phyloP scores from a whole-genome alignment of 176 grass and related monocot species.

The Triticum aestivum region IWGSC_CS_RefSeq_v2.1 NC_057814.1:490720149-490720648 shows the following conservation, averaged over 20 bases:
- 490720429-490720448: not conserved
- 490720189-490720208: not conserved
- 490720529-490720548: slow-evolving; percentile 50
- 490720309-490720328: not conserved
- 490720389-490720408: not conserved
- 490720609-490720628: slow-evolving; percentile 49
- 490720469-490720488: slow-evolving; percentile 60
- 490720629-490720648: slow-evolving; percentile 43
- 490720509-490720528: slow-evolving; percentile 68
- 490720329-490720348: not conserved
- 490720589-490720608: slow-evolving; percentile 42
- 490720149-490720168: not conserved
- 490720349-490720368: slow-evolving; percentile 1
- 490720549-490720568: slow-evolving; percentile 40
- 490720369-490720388: not conserved
- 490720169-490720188: not conserved
- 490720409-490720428: not conserved
- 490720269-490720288: not conserved
- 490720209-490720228: not conserved
- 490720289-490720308: not conserved
- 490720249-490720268: not conserved
- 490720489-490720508: slow-evolving; percentile 85
- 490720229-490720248: not conserved
- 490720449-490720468: not conserved
- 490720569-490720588: slow-evolving; percentile 42